Evolutionary conservation across 768 basidiomycete species (phyloP), one percentile per base, ranked within the genome.

Genomic region (Suillus tomentosus): DNA sequence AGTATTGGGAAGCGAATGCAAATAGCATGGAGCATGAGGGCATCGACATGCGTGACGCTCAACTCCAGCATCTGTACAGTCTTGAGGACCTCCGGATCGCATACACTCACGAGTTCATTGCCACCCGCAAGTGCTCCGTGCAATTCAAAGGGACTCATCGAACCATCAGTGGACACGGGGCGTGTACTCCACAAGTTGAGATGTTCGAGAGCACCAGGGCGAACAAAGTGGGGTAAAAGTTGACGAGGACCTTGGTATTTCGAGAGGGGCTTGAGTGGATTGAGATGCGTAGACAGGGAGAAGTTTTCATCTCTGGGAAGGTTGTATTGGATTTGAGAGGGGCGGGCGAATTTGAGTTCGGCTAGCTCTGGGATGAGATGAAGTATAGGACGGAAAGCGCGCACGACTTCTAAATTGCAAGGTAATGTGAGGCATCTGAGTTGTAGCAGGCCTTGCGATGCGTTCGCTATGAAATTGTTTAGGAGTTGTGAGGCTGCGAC

Each of bases 231-330:
- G 8, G 60, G 31, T 27, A 45, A 45, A 37, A 63, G 59, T 24
- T 62, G 62, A 62, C 45, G 59, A 27, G 62, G 62, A 14, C 62
- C 62, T 45, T 63, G 60, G 37, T 62, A 63, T 45, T 39, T 62
- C 9, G 11, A 45, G 22, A 62, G 54, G n/a, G 62, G 37, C 31
- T 22, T 63, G 14, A 39, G 39, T 8, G 59, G 37, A 37, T 6
- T n/a, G 11, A 39, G 7, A 45, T 43, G 27, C 1, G n/a, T 40
- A 13, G 43, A 10, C 17, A 43, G 22, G 13, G 37, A 42, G 19
- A 63, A 48, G 1, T n/a, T 15, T 43, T 60, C 39, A n/a, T 62
- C 58, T 34, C 22, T 45, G 14, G 24, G 37, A 15, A 34, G 15
- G 27, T 5, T 24, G 22, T 10, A 13, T 34, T 34, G 59, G 11